phyloP scores from a whole-genome alignment of 257 asterid species.

The Schizonepeta tenuifolia region DNA sequence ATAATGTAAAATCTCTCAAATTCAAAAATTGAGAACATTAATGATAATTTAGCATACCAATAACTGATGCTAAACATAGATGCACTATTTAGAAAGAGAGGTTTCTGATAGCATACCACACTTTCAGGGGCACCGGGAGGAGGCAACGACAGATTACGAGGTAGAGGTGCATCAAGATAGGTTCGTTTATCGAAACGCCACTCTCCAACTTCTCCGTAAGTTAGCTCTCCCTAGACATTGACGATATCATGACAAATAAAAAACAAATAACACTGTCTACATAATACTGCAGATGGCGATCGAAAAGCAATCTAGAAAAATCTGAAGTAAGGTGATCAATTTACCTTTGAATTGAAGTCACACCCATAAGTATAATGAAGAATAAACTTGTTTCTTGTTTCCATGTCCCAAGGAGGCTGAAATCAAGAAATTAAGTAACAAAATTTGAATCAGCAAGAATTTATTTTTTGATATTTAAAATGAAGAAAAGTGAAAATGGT shows the following conservation, averaged over 20 bases:
- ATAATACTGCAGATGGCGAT: not conserved
- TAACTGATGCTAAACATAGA: not conserved
- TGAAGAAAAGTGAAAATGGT: not conserved
- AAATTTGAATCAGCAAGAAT: not conserved
- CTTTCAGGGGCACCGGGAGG: slow-evolving; percentile 71
- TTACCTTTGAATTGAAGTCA: slow-evolving; percentile 65
- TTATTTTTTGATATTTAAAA: no score
- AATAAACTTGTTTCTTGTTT: slow-evolving; percentile 49
- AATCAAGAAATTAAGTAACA: slow-evolving; percentile 18
- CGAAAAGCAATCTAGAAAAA: not conserved
- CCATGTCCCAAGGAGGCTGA: slow-evolving; percentile 81
- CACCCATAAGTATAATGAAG: slow-evolving; percentile 68
- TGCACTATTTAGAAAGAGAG: not conserved
- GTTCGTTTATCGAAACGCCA: slow-evolving; percentile 74
- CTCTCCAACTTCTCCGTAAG: slow-evolving; percentile 56
- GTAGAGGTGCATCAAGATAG: slow-evolving; percentile 47
- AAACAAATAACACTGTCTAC: not conserved
- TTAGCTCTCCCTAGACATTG: slow-evolving; percentile 62
- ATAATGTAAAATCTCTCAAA: not conserved
- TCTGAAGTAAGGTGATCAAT: not conserved
- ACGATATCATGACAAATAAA: slow-evolving; percentile 1
- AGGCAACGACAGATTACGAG: slow-evolving; percentile 65
- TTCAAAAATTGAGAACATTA: not conserved
- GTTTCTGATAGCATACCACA: slow-evolving; percentile 52
- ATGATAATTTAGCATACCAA: not conserved